Conservation (phyloP, 164 flowering plant genomes). For the Stephania cephalantha region DNA sequence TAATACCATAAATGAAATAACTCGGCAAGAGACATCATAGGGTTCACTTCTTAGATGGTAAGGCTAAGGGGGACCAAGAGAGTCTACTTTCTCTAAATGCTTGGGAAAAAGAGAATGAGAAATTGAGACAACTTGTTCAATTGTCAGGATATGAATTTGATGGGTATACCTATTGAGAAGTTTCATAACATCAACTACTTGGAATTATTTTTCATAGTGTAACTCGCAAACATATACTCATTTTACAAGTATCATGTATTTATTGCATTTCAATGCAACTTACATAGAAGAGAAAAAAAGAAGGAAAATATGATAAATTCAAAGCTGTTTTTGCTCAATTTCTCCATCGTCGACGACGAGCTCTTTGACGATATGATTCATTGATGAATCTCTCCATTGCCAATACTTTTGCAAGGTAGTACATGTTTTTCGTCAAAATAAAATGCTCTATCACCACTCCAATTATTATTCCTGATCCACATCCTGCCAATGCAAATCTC, state of each 20-base stretch:
- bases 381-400: background rate
- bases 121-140: too few species aligned
- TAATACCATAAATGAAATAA: too few species aligned
- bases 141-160: too few species aligned
- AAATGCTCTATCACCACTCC: constrained; percentile 1
- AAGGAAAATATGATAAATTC: background rate
- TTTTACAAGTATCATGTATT: too few species aligned
- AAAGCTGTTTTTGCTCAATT: background rate
- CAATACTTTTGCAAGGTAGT: background rate
- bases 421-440: background rate
- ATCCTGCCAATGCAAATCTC: constrained; percentile 5
- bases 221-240: too few species aligned
- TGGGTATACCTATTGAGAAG: too few species aligned
- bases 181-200: too few species aligned
- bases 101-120: too few species aligned
- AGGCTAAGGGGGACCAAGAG: too few species aligned
- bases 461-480: background rate
- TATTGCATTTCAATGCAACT: background rate
- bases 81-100: too few species aligned
- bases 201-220: background rate
- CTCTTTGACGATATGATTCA: background rate
- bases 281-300: background rate
- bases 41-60: too few species aligned
- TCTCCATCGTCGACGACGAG: background rate
- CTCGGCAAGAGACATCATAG: too few species aligned